phyloP scores from a whole-genome alignment of 2,329 filamentous ascomycete species.

The Raffaelea deltoideospora region DNA sequence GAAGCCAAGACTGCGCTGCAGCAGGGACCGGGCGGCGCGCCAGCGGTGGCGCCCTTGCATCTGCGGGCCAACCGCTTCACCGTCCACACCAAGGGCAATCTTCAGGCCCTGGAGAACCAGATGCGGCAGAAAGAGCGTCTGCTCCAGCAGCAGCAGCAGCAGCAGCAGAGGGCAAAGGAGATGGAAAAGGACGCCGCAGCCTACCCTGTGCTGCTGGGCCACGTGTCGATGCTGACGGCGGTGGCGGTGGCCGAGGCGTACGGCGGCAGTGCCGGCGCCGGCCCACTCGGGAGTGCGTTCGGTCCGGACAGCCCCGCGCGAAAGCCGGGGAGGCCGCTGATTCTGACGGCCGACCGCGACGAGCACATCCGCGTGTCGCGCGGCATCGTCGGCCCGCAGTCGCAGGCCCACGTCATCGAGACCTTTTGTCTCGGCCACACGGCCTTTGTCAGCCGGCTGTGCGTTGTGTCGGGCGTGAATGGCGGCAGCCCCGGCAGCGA shows the following conservation, averaged over 20 bases:
- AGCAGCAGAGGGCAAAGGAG: conserved; percentile 7
- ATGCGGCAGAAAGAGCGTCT: conserved; percentile 26
- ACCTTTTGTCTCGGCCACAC: conserved; percentile 77
- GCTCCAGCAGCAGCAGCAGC: conserved; percentile 7
- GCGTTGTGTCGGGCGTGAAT: conserved; percentile 30
- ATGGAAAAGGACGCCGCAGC: conserved; percentile 14
- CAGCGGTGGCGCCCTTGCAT: conserved; percentile 24
- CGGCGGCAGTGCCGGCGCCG: conserved; percentile 13
- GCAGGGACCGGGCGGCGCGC: not conserved
- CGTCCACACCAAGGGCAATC: conserved; percentile 50
- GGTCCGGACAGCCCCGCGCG: too few relatives aligned
- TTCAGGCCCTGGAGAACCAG: conserved; percentile 43
- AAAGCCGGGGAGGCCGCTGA: too few relatives aligned
- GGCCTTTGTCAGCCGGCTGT: conserved; percentile 68
- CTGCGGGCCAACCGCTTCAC: conserved; percentile 37
- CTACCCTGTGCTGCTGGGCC: conserved; percentile 55
- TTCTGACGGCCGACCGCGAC: conserved; percentile 41
- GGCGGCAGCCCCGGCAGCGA: conserved; percentile 16
- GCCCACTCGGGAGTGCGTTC: too few relatives aligned
- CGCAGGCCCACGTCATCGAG: conserved; percentile 76
- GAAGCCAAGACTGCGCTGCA: too few relatives aligned
- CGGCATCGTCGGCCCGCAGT: conserved; percentile 38
- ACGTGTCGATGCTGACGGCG: conserved; percentile 88
- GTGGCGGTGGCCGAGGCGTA: conserved; percentile 37
- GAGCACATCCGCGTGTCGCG: conserved; percentile 78